phyloP scores from a whole-genome alignment of 768 basidiomycete genomes.

The Phaffia australis region DNA sequence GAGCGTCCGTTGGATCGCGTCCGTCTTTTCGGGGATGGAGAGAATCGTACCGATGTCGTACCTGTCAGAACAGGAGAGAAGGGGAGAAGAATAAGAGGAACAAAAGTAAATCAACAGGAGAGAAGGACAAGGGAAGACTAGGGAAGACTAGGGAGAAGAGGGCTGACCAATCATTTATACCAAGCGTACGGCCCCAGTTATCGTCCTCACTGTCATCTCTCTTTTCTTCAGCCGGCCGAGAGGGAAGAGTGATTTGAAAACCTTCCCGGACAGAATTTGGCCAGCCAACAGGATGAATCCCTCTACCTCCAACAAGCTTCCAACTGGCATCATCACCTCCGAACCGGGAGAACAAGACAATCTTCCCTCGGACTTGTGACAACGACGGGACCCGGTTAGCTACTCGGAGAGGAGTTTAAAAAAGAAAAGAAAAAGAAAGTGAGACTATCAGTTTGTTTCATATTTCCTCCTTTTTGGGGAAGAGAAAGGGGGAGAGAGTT shows the following conservation, averaged over 20 bases:
- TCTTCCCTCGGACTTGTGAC: slow-evolving; percentile 75
- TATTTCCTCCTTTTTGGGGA: too few relatives aligned
- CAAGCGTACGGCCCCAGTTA: slow-evolving; percentile 46
- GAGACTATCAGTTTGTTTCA: too few relatives aligned
- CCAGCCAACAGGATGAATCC: slow-evolving; percentile 80
- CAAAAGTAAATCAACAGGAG: slow-evolving; percentile 12
- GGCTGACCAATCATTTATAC: slow-evolving; percentile 72
- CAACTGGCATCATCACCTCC: slow-evolving; percentile 47
- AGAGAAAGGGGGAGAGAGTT: too few relatives aligned
- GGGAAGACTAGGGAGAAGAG: not conserved
- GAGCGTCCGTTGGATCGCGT: slow-evolving; percentile 30
- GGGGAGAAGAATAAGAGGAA: not conserved
- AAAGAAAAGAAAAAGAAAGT: too few relatives aligned
- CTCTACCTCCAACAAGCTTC: slow-evolving; percentile 55
- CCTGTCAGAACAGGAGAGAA: slow-evolving; percentile 41
- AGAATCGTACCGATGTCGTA: slow-evolving; percentile 70
- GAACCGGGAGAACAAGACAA: slow-evolving; percentile 76
- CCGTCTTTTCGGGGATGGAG: slow-evolving; percentile 70
- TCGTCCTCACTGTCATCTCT: slow-evolving; percentile 43
- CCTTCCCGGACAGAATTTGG: slow-evolving; percentile 63
- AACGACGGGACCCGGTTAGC: slow-evolving; percentile 63
- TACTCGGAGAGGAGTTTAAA: too few relatives aligned
- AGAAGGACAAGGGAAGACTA: not conserved
- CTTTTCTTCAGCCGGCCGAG: not conserved
- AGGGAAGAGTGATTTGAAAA: slow-evolving; percentile 44